Conservation (phyloP, 768 basidiomycete genomes). For the Lentinula raphanica region DNA sequence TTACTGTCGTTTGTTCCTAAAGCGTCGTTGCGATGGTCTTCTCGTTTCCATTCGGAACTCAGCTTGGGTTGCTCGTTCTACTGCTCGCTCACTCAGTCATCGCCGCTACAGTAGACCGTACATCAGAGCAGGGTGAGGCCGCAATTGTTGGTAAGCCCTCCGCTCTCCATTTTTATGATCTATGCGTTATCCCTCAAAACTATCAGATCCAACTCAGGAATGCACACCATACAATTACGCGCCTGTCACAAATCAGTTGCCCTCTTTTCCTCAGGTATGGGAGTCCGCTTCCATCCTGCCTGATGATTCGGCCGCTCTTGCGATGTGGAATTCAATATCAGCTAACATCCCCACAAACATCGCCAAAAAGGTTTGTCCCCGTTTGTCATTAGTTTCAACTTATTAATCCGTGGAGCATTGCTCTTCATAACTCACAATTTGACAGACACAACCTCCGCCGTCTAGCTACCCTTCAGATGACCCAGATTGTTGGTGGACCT, state of each 20-base stretch:
- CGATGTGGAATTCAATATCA: conserved; percentile 1
- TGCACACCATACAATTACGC: conserved; percentile 6
- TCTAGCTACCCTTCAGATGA: conserved; percentile 20
- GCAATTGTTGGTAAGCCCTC: not conserved
- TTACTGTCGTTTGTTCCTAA: not conserved
- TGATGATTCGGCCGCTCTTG: conserved; percentile 1
- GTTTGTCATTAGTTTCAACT: not conserved
- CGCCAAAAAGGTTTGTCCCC: not conserved
- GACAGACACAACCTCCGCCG: conserved; percentile 1
- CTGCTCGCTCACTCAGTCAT: not conserved
- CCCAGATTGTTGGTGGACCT: conserved; percentile 45
- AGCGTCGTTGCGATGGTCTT: not conserved
- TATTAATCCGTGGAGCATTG: no score
- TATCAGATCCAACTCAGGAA: conserved; percentile 3
- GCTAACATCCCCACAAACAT: not conserved
- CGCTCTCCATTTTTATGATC: not conserved
- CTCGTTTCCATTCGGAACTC: not conserved
- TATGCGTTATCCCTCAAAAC: not conserved
- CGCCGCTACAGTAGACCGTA: conserved; percentile 2
- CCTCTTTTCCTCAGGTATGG: conserved; percentile 1
- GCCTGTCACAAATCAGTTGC: not conserved
- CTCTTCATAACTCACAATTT: no score
- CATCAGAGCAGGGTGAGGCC: conserved; percentile 1
- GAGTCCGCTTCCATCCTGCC: not conserved
- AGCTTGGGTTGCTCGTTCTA: not conserved